These are phyloP conservation scores for Gaertneriomyces semiglobifer DNA, from an alignment of 192 early-diverging fungal genomes.

Conservation along the genomic window DNA sequence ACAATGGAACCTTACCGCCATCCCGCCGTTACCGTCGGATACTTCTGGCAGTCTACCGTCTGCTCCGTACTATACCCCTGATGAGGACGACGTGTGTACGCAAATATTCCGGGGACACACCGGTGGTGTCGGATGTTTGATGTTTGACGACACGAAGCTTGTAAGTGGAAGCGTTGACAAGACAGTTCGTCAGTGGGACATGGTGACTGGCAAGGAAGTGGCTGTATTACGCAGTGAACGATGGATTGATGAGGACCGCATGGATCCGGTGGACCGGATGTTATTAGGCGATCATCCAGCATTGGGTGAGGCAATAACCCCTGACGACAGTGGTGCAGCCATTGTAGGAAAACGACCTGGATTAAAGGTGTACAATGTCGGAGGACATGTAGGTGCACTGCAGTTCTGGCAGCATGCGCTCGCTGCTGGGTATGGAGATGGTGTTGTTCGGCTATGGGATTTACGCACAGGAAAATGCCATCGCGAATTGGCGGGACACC, in stretches of 20 bases:
- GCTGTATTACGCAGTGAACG: slow-evolving; percentile 28
- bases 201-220: slow-evolving; percentile 35
- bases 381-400: slow-evolving; percentile 31
- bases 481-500: slow-evolving; percentile 34
- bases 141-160: slow-evolving; percentile 38
- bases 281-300: slow-evolving; percentile 24
- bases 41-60: slow-evolving; percentile 7
- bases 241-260: slow-evolving; percentile 27
- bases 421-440: slow-evolving; percentile 45
- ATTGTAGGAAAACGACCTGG: neutral
- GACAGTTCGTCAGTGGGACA: slow-evolving; percentile 45
- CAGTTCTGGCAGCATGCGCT: slow-evolving; percentile 45
- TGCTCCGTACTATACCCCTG: slow-evolving; percentile 22
- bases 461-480: slow-evolving; percentile 39
- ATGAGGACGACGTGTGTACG: slow-evolving; percentile 25
- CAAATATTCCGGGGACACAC: slow-evolving; percentile 37
- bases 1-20: slow-evolving; percentile 38
- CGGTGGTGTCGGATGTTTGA: slow-evolving; percentile 39
- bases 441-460: slow-evolving; percentile 43
- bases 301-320: neutral
- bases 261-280: slow-evolving; percentile 26
- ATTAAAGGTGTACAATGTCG: slow-evolving; percentile 29
- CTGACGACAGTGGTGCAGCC: neutral
- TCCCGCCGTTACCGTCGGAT: slow-evolving; percentile 29
- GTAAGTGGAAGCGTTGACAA: slow-evolving; percentile 40